Evolutionary conservation across 345 rosid species (phyloP).

Genomic region (Arabidopsis thaliana): TAIR10.1 NC_003070.9:2940001-2940500

Average conservation of each 20-base stretch:
- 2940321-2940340: conserved; percentile 2
- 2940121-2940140: conserved; percentile 78
- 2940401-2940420: conserved; percentile 76
- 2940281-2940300: not conserved
- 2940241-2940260: conserved; percentile 9
- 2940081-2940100: conserved; percentile 74
- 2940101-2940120: conserved; percentile 69
- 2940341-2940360: conserved; percentile 14
- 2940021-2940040: conserved; percentile 41
- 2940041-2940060: conserved; percentile 40
- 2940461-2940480: conserved; percentile 23
- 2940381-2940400: conserved; percentile 73
- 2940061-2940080: conserved; percentile 52
- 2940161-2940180: not conserved
- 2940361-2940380: conserved; percentile 88
- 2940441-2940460: conserved; percentile 60
- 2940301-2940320: conserved; percentile 8
- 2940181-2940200: not conserved
- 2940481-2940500: not conserved
- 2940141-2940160: conserved; percentile 71
- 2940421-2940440: conserved; percentile 69
- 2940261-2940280: not conserved
- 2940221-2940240: conserved; percentile 9
- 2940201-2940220: conserved; percentile 4
- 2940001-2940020: not conserved